Base-by-base conservation (phyloP, 305 asterid species). In the Solanum aculeatissimum region DNA sequence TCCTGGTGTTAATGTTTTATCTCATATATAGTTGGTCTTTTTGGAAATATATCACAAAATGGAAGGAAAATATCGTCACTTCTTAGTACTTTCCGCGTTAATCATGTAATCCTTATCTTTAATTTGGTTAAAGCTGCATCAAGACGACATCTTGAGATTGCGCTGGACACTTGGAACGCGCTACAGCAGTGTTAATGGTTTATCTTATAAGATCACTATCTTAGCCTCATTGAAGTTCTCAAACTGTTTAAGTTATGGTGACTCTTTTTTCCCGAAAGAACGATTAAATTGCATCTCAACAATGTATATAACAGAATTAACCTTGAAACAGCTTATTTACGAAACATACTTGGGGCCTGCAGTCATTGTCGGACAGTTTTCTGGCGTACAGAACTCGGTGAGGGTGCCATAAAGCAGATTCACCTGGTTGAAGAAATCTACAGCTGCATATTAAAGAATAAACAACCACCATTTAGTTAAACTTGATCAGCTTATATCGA, bases 341-440 rank as follows among this genome's bases (percentile, higher is more conserved):
- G 25, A 77, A 51, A 78, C 82, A 29, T 78, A 78, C 82, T 95
- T 96, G 66, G 99, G 98, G 62, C 98, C 98, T 45, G 98, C 99
- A 79, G 97, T 87, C 99, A 96, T 96, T 79, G 98, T 94, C 15
- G 97, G 99, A 90, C 98, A 94, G 92, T 88, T 94, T 87, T 93
- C 97, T 16, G 99, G 88, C 1, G 98, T 94, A 83, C 98, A 96
- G 90, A 96, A 96, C 91, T 96, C 98, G 21, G 99, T 94, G 83
- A 96, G 98, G 72, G 99, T 96, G 88, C 99, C 98, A 87, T 92
- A 96, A 70, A 96, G 97, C 87, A 96, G 94, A 90, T 96, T 96
- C 92, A 96, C 99, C 91, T 94, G 98, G 90, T 94, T 96, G 98
- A 93, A 96, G 94, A 94, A 94, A 87, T 96, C 99, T 25, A 96